These are phyloP conservation scores for Claviceps digitariae DNA, from an alignment of 2,329 filamentous ascomycete species.

Conservation along the genomic window DNA sequence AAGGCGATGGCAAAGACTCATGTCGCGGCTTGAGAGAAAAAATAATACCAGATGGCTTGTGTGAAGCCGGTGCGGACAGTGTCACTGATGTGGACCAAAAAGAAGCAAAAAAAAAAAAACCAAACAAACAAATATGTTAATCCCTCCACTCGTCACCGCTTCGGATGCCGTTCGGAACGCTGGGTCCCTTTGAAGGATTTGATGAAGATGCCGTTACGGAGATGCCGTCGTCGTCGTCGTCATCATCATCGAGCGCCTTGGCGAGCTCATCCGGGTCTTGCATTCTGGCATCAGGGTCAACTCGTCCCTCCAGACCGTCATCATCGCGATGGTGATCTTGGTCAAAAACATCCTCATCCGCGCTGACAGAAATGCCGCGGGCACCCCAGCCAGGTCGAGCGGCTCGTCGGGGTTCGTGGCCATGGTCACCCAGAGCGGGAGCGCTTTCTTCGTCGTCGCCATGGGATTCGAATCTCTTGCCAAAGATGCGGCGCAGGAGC, in stretches of 20 bases:
- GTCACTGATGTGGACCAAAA: too few relatives aligned
- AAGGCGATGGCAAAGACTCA: neutral
- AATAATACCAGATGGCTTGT: neutral
- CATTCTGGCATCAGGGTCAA: conserved; percentile 53
- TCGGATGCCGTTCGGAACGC: conserved; percentile 25
- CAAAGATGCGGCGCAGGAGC: conserved; percentile 68
- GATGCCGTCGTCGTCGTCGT: conserved; percentile 22
- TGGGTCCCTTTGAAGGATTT: conserved; percentile 13
- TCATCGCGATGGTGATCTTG: conserved; percentile 34
- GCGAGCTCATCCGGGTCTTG: conserved; percentile 53
- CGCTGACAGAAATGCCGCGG: conserved; percentile 52
- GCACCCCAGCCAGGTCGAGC: conserved; percentile 45
- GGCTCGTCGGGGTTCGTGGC: conserved; percentile 15
- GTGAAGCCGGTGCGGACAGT: neutral
- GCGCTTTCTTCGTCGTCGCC: conserved; percentile 49
- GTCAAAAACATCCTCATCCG: conserved; percentile 46
- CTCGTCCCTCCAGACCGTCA: conserved; percentile 28
- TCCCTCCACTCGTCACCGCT: conserved; percentile 35
- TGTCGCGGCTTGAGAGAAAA: neutral
- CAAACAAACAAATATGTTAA: conserved; percentile 12
- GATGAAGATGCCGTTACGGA: conserved; percentile 8
- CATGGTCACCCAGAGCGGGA: conserved; percentile 29
- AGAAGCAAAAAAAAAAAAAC: too few relatives aligned
- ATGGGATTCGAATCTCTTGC: conserved; percentile 38
- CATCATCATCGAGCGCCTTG: conserved; percentile 35